Conservation (phyloP, 1,284 basidiomycete species). For the Moesziomyces globuligerus region DNA sequence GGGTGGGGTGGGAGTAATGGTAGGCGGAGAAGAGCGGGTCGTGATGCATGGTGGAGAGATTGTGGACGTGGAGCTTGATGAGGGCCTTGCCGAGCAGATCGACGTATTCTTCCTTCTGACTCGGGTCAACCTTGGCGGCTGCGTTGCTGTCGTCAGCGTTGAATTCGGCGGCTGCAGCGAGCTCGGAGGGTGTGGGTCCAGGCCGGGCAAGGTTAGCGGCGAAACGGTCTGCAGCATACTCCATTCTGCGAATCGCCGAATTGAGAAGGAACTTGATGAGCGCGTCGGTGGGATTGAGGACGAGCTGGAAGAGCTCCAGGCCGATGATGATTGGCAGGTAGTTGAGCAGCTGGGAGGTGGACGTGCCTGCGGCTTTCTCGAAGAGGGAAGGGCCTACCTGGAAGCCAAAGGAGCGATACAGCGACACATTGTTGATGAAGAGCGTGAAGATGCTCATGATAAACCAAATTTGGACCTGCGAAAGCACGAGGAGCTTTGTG, state of each 20-base stretch:
- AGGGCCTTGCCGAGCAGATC: constrained; percentile 59
- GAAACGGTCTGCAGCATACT: constrained; percentile 63
- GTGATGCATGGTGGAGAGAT: constrained; percentile 65
- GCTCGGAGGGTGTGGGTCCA: constrained; percentile 39
- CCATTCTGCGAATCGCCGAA: constrained; percentile 57
- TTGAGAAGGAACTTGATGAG: constrained; percentile 63
- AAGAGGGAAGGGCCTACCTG: constrained; percentile 36
- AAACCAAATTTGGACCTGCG: constrained; percentile 85
- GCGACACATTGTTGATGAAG: constrained; percentile 81
- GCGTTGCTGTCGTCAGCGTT: constrained; percentile 25
- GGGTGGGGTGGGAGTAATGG: constrained; percentile 64
- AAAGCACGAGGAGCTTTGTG: constrained; percentile 83
- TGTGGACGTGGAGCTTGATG: constrained; percentile 65
- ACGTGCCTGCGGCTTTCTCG: constrained; percentile 28
- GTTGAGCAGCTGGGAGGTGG: constrained; percentile 28
- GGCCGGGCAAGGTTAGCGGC: constrained; percentile 54
- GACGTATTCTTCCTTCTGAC: constrained; percentile 55
- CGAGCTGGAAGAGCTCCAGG: constrained; percentile 65
- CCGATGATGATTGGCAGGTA: constrained; percentile 64
- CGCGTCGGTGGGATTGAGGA: constrained; percentile 60
- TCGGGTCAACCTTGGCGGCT: constrained; percentile 26
- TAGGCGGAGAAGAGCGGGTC: constrained; percentile 65
- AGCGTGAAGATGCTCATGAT: constrained; percentile 89
- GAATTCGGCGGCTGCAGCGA: constrained; percentile 39
- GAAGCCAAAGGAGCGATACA: constrained; percentile 89